Base-by-base conservation (phyloP, 2,329 filamentous ascomycete species). In the Ustulina deusta region DNA sequence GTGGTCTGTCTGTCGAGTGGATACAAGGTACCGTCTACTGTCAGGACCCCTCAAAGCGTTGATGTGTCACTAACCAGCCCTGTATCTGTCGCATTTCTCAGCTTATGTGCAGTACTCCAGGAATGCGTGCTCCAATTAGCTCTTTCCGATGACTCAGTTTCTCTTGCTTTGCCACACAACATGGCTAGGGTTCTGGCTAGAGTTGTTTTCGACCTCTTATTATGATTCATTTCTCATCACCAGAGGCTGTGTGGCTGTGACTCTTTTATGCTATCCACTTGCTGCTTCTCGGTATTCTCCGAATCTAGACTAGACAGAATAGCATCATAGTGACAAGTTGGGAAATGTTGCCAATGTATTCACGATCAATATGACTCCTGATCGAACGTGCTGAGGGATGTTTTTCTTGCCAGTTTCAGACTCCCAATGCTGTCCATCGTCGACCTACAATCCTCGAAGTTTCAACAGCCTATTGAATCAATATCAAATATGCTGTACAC, bases 151-250 rank as follows among this genome's bases (percentile, higher is more conserved):
- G 64, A 66, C 64, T 66, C 64, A 63, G 52, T 32, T 57, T 44
- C 49, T 64, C 34, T 40, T 55, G 65, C 65, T 46, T 68, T 64
- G 65, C 64, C 64, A 63, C 59, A 59, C 6, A 27, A 36, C 32
- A 27, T 42, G 32, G 32, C 44, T 38, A 13, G 13, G n/a, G 22
- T 32, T 25, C 2, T 11, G 17, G 13, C n/a, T 6, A 6, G 42
- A 22, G 10, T 22, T 22, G 7, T 3, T 20, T 46, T 17, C 3
- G 17, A 48, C 17, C 22, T 42, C 29, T 34, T 52, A 34, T 27
- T 63, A 69, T 69, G 67, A 69, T 63, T 69, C 67, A 69, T 69
- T 63, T 67, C 36, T 42, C 29, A 64, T 67, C 66, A 69, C 40
- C n/a, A 60, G 20, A n/a, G 61, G 62, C 65, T 13, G 57, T 51